A percentile compares a stretch with the other conserved stretches of the same genome.
Evolutionary conservation across 1,139 yeast genomes (phyloP).

Genomic region (Blastobotrys apis): DNA sequence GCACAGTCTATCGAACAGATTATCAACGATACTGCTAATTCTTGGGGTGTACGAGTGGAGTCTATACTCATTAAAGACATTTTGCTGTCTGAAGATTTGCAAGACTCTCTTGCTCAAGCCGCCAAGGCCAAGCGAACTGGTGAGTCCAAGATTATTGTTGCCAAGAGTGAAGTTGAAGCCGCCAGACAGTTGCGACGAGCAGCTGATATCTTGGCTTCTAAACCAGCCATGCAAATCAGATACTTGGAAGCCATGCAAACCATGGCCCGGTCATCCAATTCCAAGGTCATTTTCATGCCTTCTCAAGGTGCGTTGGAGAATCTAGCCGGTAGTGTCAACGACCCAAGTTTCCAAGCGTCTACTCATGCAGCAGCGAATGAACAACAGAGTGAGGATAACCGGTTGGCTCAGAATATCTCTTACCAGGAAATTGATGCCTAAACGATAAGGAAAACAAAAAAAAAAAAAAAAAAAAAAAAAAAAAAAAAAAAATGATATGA

Average conservation of each 20-base stretch:
- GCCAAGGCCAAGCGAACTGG: slow-evolving; percentile 76
- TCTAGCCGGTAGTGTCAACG: slow-evolving; percentile 24
- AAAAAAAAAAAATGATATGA: too few species aligned
- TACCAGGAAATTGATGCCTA: too few species aligned
- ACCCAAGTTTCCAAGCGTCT: slow-evolving; percentile 16
- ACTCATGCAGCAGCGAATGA: not conserved
- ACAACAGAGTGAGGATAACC: not conserved
- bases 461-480: too few species aligned
- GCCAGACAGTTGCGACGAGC: slow-evolving; percentile 78
- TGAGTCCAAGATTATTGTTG: slow-evolving; percentile 72
- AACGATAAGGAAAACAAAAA: too few species aligned
- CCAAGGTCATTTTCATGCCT: slow-evolving; percentile 76
- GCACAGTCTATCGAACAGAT: slow-evolving; percentile 62
- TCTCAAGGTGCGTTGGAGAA: slow-evolving; percentile 40
- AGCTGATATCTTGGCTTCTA: slow-evolving; percentile 69
- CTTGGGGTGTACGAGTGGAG: slow-evolving; percentile 73
- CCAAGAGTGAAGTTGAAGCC: slow-evolving; percentile 71
- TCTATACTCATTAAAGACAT: slow-evolving; percentile 67
- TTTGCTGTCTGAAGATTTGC: slow-evolving; percentile 52
- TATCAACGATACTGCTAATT: slow-evolving; percentile 59
- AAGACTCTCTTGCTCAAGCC: slow-evolving; percentile 64
- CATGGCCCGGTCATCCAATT: slow-evolving; percentile 59
- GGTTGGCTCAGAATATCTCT: not conserved
- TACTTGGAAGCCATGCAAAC: slow-evolving; percentile 76
- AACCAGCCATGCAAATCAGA: slow-evolving; percentile 76